Conservation (phyloP, 1,284 basidiomycete species). For the Trichosporon faecale region DNA sequence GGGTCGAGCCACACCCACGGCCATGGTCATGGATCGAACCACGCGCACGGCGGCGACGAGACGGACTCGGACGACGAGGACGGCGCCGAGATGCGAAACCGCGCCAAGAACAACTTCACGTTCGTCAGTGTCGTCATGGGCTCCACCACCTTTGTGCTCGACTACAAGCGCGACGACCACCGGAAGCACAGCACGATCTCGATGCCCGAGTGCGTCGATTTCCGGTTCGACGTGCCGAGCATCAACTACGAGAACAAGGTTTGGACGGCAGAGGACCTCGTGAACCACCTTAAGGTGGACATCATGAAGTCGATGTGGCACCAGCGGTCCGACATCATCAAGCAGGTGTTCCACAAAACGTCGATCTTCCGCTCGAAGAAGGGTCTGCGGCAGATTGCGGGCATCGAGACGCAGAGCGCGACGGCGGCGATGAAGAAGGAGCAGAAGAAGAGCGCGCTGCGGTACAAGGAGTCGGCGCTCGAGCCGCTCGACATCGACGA, state of each 20-base stretch:
- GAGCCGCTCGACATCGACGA: constrained; percentile 21
- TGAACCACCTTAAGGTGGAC: constrained; percentile 70
- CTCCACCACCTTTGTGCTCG: constrained; percentile 54
- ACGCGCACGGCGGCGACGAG: background rate
- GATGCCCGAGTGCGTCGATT: constrained; percentile 52
- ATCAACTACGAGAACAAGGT: constrained; percentile 83
- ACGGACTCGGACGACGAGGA: constrained; percentile 28
- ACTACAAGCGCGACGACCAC: constrained; percentile 57
- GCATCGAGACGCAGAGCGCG: constrained; percentile 17
- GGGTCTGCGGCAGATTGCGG: constrained; percentile 32
- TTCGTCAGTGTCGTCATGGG: constrained; percentile 78
- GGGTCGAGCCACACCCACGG: background rate
- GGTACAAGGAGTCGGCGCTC: constrained; percentile 19
- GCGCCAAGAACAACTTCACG: constrained; percentile 58
- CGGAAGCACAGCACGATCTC: constrained; percentile 51
- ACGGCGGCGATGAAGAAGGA: background rate
- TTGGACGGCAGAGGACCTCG: constrained; percentile 78
- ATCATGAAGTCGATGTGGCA: constrained; percentile 48
- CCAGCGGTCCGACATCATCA: constrained; percentile 50
- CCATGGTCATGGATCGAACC: too few relatives aligned
- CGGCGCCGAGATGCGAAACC: constrained; percentile 50
- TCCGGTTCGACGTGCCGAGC: constrained; percentile 56
- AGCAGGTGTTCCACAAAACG: constrained; percentile 49
- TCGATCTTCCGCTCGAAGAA: constrained; percentile 43
- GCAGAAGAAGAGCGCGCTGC: constrained; percentile 19